These are phyloP conservation scores for Metschnikowia henanensis DNA, from an alignment of 805 yeast genomes.

Conservation along the genomic window DNA sequence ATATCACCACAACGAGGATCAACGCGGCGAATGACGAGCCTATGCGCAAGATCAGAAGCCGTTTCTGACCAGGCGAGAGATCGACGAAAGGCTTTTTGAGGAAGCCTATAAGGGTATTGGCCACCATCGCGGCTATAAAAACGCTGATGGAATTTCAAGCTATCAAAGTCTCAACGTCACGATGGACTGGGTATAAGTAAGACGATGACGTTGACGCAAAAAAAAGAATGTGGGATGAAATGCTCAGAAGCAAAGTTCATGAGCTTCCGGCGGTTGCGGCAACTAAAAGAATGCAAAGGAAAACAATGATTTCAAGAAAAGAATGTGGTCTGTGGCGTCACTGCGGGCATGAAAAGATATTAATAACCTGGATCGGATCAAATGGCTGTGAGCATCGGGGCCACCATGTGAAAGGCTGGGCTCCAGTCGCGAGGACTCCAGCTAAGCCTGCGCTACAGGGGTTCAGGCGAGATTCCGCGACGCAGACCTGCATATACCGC, in stretches of 20 bases:
- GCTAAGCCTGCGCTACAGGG: neutral
- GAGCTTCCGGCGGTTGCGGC: no score
- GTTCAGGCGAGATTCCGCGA: no score
- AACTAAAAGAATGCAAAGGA: no score
- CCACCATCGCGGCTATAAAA: neutral
- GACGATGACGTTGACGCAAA: no score
- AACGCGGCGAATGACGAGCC: constrained; percentile 16
- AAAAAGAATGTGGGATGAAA: no score
- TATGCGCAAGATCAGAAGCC: constrained; percentile 28
- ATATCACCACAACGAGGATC: constrained; percentile 2
- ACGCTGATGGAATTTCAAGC: neutral
- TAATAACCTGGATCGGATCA: neutral
- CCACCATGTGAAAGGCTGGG: neutral
- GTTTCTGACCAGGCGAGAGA: constrained; percentile 26
- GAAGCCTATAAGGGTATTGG: neutral
- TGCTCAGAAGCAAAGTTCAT: no score
- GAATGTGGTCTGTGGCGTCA: neutral
- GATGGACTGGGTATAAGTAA: no score
- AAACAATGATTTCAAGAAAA: neutral
- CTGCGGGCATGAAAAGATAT: neutral
- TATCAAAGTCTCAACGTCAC: no score
- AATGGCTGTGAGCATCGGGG: neutral
- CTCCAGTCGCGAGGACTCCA: neutral
- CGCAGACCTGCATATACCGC: no score
- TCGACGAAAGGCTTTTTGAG: constrained; percentile 22